phyloP scores from a whole-genome alignment of 441 rosid genomes.

The Syzygium malaccense region DNA sequence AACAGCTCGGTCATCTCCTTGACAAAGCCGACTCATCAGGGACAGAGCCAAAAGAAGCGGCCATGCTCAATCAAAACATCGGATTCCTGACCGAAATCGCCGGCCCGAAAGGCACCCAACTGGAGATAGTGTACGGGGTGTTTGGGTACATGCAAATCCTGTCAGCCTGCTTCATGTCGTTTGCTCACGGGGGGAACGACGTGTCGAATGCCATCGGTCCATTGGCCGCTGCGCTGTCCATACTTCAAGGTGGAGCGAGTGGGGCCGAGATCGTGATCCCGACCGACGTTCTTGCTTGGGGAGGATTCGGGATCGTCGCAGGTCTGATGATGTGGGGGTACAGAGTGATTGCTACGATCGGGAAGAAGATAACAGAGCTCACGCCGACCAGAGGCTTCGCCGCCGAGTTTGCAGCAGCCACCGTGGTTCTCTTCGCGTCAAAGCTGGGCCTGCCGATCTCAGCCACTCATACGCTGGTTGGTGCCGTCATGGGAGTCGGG shows the following conservation, averaged over 20 bases:
- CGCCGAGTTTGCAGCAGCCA: slow-evolving; percentile 95
- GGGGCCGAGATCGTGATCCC: slow-evolving; percentile 73
- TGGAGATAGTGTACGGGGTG: slow-evolving; percentile 91
- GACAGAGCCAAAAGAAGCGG: slow-evolving; percentile 28
- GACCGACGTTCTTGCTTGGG: slow-evolving; percentile 90
- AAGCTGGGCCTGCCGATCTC: slow-evolving; percentile 90
- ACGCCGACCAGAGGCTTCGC: slow-evolving; percentile 98
- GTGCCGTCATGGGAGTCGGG: slow-evolving; percentile 99
- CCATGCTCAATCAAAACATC: slow-evolving; percentile 28
- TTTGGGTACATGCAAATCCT: slow-evolving; percentile 96
- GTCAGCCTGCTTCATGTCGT: slow-evolving; percentile 99
- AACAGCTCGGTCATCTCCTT: slow-evolving; percentile 93
- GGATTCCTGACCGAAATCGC: slow-evolving; percentile 91
- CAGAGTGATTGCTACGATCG: slow-evolving; percentile 94
- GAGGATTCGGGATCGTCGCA: slow-evolving; percentile 95
- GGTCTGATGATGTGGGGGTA: slow-evolving; percentile 94
- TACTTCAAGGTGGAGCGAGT: slow-evolving; percentile 65
- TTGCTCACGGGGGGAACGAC: slow-evolving; percentile 98
- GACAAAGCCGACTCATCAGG: slow-evolving; percentile 29
- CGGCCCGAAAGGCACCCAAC: slow-evolving; percentile 95
- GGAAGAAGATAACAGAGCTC: slow-evolving; percentile 95
- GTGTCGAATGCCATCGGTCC: slow-evolving; percentile 99
- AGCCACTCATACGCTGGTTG: slow-evolving; percentile 94
- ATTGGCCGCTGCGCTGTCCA: slow-evolving; percentile 83
- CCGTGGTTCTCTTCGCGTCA: slow-evolving; percentile 85